Conservation (phyloP, 768 basidiomycete species). For the Phylloporus rhodoxanthus region DNA sequence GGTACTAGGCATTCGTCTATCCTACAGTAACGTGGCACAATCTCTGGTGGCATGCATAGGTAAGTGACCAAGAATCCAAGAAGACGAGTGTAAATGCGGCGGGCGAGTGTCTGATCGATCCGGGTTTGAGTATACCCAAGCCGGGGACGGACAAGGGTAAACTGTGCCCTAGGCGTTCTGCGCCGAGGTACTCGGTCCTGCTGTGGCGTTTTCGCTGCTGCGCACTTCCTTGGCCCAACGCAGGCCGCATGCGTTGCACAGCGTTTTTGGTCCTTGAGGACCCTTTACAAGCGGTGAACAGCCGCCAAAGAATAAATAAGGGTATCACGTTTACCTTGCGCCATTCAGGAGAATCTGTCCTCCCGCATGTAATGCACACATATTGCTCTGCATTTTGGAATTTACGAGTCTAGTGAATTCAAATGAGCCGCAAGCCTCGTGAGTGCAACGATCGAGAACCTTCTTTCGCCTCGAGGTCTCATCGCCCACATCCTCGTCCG, state of each 20-base stretch:
- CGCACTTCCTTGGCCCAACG: conserved; percentile 82
- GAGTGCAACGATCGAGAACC: conserved; percentile 30
- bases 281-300: conserved; percentile 45
- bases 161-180: conserved; percentile 12
- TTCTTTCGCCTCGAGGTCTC: conserved; percentile 59
- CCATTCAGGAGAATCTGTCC: conserved; percentile 98
- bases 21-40: conserved; percentile 4
- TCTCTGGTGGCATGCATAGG: conserved; percentile 9
- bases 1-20: neutral
- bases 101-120: neutral
- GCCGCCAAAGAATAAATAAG: conserved; percentile 6
- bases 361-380: conserved; percentile 88
- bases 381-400: conserved; percentile 55
- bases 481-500: conserved; percentile 42
- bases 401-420: conserved; percentile 31
- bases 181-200: conserved; percentile 18
- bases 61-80: conserved; percentile 12
- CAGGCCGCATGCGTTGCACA: conserved; percentile 94
- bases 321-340: conserved; percentile 54
- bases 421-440: conserved; percentile 1
- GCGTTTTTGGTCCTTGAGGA: conserved; percentile 91
- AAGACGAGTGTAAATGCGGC: conserved; percentile 11
- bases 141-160: neutral
- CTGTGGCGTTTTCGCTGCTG: conserved; percentile 32
- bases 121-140: neutral